Conservation (phyloP, 805 yeast species). For the Monosporozyma yasuniensis region DNA sequence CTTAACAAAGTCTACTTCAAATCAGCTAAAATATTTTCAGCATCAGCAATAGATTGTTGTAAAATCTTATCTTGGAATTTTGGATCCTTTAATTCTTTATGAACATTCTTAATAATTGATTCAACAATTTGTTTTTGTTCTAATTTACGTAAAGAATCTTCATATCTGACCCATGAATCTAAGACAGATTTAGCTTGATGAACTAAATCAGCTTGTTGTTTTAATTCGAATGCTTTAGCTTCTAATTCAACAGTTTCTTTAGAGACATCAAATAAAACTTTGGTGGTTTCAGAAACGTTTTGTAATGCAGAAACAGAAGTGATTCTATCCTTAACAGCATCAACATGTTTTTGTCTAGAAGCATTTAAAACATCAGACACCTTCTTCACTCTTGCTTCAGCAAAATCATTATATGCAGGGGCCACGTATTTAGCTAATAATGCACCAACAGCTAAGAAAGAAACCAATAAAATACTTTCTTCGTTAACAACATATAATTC, state of each 20-base stretch:
- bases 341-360: slow-evolving; percentile 83
- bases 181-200: slow-evolving; percentile 87
- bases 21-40: slow-evolving; percentile 70
- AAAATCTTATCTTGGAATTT: slow-evolving; percentile 91
- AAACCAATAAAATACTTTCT: slow-evolving; percentile 76
- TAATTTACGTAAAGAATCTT: slow-evolving; percentile 88
- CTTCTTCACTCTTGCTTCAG: slow-evolving; percentile 73
- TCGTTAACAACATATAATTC: slow-evolving; percentile 90
- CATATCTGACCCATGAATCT: slow-evolving; percentile 99
- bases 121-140: slow-evolving; percentile 90
- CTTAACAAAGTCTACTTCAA: slow-evolving; percentile 17
- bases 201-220: slow-evolving; percentile 83
- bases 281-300: slow-evolving; percentile 86
- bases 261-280: slow-evolving; percentile 85
- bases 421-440: slow-evolving; percentile 81
- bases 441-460: slow-evolving; percentile 69
- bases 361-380: slow-evolving; percentile 75
- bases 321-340: slow-evolving; percentile 89
- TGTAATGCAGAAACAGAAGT: slow-evolving; percentile 78
- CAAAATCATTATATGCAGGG: slow-evolving; percentile 92
- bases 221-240: slow-evolving; percentile 86
- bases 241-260: slow-evolving; percentile 95
- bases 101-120: slow-evolving; percentile 79
- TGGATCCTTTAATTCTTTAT: slow-evolving; percentile 72
- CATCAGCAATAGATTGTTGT: slow-evolving; percentile 83